Conservation (phyloP, 2,329 filamentous ascomycete species). For the Nigrospora oryzae region DNA sequence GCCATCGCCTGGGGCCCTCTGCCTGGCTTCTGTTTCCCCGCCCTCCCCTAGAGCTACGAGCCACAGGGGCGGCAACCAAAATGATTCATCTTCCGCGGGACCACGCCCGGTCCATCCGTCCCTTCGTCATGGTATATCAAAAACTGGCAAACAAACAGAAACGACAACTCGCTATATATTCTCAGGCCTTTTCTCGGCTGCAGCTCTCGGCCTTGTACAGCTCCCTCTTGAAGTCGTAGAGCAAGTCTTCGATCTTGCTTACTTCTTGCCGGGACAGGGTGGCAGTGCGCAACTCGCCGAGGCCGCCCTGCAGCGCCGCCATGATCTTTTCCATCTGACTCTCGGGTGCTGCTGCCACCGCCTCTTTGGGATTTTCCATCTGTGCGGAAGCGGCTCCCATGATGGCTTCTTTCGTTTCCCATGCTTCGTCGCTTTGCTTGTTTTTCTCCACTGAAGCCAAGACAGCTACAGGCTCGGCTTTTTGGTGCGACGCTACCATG, state of each 20-base stretch:
- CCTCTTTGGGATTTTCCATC: slow-evolving; percentile 6
- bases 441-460: background rate
- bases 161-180: no score
- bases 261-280: slow-evolving; percentile 58
- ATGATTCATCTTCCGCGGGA: no score
- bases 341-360: slow-evolving; percentile 10
- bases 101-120: no score
- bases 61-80: no score
- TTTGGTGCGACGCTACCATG: background rate
- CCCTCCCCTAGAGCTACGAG: no score
- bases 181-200: slow-evolving; percentile 19
- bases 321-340: slow-evolving; percentile 40
- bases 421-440: background rate
- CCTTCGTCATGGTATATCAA: no score
- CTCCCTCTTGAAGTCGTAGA: slow-evolving; percentile 71
- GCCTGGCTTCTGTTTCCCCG: no score
- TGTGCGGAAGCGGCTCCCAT: background rate
- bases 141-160: background rate
- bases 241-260: slow-evolving; percentile 64
- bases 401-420: background rate
- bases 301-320: slow-evolving; percentile 40
- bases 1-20: no score
- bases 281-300: slow-evolving; percentile 51
- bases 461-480: background rate
- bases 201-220: slow-evolving; percentile 63